Evolutionary conservation across 495 filamentous ascomycete genomes (phyloP).

Genomic region (Hyaloscypha finlandica): DNA sequence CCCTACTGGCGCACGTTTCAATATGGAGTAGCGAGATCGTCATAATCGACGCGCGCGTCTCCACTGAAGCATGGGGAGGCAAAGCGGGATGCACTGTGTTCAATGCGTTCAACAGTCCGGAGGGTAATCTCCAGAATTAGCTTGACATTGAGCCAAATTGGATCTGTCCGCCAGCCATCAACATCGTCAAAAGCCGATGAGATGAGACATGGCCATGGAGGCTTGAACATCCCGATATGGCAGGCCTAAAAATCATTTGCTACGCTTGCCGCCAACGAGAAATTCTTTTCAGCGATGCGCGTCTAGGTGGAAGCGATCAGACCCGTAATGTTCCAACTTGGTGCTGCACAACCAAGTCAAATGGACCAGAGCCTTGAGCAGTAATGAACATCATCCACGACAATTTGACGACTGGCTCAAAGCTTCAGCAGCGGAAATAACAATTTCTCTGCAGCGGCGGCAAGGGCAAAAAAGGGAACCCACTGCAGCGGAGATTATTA

Average conservation of each 20-base stretch:
- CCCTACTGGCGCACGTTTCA: constrained; percentile 16
- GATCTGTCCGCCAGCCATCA: not conserved
- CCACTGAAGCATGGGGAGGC: not conserved
- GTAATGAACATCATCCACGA: not conserved
- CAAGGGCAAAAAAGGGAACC: constrained; percentile 2
- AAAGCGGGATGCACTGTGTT: constrained; percentile 17
- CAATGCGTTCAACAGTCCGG: constrained; percentile 2
- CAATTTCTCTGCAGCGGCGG: constrained; percentile 13
- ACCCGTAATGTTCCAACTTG: constrained; percentile 1
- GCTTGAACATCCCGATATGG: constrained; percentile 6
- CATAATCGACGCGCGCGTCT: constrained; percentile 20
- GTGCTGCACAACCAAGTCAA: constrained; percentile 6
- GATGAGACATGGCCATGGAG: constrained; percentile 13
- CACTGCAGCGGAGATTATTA: constrained; percentile 21
- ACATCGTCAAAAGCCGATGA: not conserved
- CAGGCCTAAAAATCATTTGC: constrained; percentile 6
- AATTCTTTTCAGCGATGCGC: not conserved
- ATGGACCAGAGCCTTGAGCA: not conserved
- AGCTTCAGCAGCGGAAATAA: not conserved
- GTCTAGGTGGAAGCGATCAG: not conserved
- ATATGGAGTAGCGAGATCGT: constrained; percentile 11
- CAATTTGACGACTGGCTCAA: not conserved
- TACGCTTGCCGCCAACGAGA: constrained; percentile 5
- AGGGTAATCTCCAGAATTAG: constrained; percentile 6
- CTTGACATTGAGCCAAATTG: constrained; percentile 11